phyloP scores from a whole-genome alignment of 106 monocot species.

The Alisma plantagoaquatica region DNA sequence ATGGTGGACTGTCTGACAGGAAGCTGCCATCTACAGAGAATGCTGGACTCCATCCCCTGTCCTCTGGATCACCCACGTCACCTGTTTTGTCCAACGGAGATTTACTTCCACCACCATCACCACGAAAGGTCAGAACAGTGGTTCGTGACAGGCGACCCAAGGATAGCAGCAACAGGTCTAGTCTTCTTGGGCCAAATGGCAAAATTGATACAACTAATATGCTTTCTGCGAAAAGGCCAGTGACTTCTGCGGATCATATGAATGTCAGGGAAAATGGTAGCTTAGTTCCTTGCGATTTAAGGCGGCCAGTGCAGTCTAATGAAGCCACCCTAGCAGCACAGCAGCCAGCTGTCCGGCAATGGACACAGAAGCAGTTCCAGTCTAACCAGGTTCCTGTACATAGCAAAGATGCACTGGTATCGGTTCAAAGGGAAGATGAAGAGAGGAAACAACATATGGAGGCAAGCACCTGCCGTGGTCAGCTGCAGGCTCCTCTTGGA shows the following conservation, averaged over 20 bases:
- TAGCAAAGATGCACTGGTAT: not conserved
- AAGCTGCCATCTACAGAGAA: slow-evolving; percentile 1
- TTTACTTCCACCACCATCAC: slow-evolving; percentile 28
- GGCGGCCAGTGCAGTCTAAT: slow-evolving; percentile 8
- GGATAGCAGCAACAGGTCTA: slow-evolving; percentile 26
- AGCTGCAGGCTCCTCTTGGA: slow-evolving; percentile 69
- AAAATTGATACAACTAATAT: slow-evolving; percentile 16
- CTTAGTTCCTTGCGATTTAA: slow-evolving; percentile 25
- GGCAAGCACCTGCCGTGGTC: slow-evolving; percentile 9
- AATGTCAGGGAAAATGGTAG: slow-evolving; percentile 21
- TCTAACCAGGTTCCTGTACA: slow-evolving; percentile 4
- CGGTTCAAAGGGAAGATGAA: slow-evolving; percentile 5
- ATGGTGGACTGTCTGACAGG: not conserved
- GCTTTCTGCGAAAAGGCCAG: too few species aligned
- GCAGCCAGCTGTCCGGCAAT: slow-evolving; percentile 16
- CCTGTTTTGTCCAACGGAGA: slow-evolving; percentile 38
- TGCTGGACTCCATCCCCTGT: slow-evolving; percentile 4
- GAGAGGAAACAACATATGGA: slow-evolving; percentile 10
- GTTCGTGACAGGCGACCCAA: slow-evolving; percentile 23
- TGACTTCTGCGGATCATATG: slow-evolving; percentile 1
- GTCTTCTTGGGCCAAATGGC: slow-evolving; percentile 39
- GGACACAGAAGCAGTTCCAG: slow-evolving; percentile 15
- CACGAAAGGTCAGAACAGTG: slow-evolving; percentile 17
- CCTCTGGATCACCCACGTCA: not conserved
- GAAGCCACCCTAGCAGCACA: slow-evolving; percentile 19